These are phyloP conservation scores for Geum urbanum DNA, from an alignment of 306 rosid species.

Conservation along the genomic window DNA sequence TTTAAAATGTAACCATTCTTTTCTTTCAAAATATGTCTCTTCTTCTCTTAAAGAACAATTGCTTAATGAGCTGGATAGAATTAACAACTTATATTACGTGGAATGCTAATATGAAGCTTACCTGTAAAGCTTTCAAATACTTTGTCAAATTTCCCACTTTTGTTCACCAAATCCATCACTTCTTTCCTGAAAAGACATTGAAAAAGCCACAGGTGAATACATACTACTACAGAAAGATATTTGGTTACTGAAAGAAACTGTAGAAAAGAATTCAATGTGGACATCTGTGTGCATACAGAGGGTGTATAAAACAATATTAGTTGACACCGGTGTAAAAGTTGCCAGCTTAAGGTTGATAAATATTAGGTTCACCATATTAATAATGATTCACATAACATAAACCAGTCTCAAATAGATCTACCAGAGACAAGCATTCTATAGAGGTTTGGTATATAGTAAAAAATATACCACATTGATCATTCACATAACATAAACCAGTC, in stretches of 20 bases:
- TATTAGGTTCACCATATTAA: neutral
- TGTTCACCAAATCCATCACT: conserved; percentile 74
- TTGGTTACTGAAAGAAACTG: neutral
- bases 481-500: neutral
- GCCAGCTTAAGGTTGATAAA: conserved; percentile 4
- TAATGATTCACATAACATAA: neutral
- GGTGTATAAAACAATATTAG: neutral
- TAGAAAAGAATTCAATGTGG: neutral
- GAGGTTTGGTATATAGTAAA: neutral
- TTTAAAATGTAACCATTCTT: neutral
- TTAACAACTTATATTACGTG: too few relatives aligned
- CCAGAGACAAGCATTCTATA: neutral
- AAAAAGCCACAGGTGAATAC: conserved; percentile 4
- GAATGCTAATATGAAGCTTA: conserved; percentile 19
- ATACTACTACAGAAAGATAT: neutral
- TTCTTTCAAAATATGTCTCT: neutral
- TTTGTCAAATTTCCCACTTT: conserved; percentile 74
- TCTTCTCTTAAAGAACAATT: neutral
- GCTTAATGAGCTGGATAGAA: neutral
- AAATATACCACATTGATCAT: neutral
- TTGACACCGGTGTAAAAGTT: neutral
- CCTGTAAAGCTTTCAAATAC: conserved; percentile 78
- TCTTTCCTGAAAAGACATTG: conserved; percentile 69
- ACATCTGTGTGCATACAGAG: neutral
- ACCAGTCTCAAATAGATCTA: neutral